A percentile compares a stretch with the other conserved stretches of the same genome.
Evolutionary conservation across 768 basidiomycete species (phyloP).

Genomic region (Coprinellus aureogranulatus): DNA sequence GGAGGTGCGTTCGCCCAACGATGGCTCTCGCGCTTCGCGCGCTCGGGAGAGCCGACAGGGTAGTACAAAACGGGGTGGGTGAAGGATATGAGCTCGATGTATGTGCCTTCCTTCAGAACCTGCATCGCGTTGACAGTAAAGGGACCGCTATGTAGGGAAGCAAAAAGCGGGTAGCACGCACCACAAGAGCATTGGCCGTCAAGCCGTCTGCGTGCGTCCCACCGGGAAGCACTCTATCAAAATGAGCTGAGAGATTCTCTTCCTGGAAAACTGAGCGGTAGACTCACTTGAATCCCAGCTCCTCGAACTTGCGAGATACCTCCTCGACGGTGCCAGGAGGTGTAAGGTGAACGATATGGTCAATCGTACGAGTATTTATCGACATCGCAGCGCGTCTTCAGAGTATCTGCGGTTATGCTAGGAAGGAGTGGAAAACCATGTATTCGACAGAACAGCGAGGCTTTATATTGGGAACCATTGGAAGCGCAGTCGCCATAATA

Average conservation of each 20-base stretch:
- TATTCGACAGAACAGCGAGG: background rate
- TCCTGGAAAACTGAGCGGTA: background rate
- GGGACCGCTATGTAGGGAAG: background rate
- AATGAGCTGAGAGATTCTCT: background rate
- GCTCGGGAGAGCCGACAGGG: constrained; percentile 47
- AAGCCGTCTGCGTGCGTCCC: constrained; percentile 64
- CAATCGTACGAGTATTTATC: constrained; percentile 38
- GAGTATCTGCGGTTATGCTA: background rate
- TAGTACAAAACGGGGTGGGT: constrained; percentile 53
- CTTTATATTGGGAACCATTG: background rate
- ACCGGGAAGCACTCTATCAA: constrained; percentile 57
- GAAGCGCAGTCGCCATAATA: background rate
- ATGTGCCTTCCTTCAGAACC: constrained; percentile 56
- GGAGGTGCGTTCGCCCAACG: background rate
- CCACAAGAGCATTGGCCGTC: constrained; percentile 65
- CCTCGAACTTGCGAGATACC: constrained; percentile 49
- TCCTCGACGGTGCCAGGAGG: constrained; percentile 56
- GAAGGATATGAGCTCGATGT: constrained; percentile 72
- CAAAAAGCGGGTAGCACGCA: constrained; percentile 24
- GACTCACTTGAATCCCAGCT: constrained; percentile 68
- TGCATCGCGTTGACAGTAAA: constrained; percentile 17
- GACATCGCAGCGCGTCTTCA: background rate
- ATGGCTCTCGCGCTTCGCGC: constrained; percentile 35
- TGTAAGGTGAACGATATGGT: constrained; percentile 73
- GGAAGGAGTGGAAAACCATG: too few species aligned